Evolutionary conservation across 1,284 basidiomycete genomes (phyloP).

Genomic region (Fomitopsis schrenkii): DNA sequence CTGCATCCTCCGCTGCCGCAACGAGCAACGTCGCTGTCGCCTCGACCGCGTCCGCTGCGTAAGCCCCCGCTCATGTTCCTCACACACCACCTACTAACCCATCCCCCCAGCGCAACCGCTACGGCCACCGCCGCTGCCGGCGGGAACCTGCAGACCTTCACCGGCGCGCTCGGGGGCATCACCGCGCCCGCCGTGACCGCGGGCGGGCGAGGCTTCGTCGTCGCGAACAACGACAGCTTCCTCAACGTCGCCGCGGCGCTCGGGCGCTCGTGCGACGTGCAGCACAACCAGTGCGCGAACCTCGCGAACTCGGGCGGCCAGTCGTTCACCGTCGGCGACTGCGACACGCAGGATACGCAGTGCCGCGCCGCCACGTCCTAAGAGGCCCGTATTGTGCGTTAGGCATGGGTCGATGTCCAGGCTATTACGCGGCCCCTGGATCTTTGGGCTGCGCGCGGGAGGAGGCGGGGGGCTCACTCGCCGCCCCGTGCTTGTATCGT

Average conservation of each 20-base stretch:
- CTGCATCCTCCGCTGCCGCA: slow-evolving; percentile 12
- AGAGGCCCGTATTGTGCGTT: not conserved
- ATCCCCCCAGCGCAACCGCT: not conserved
- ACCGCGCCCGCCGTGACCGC: slow-evolving; percentile 41
- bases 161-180: slow-evolving; percentile 45
- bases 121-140: slow-evolving; percentile 14
- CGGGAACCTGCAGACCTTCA: slow-evolving; percentile 55
- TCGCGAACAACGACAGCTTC: slow-evolving; percentile 45
- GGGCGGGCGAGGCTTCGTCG: slow-evolving; percentile 45
- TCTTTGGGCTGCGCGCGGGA: not conserved
- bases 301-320: slow-evolving; percentile 33
- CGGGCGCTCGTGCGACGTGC: slow-evolving; percentile 55
- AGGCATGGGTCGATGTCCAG: not conserved
- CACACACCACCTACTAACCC: not conserved
- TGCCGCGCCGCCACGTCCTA: slow-evolving; percentile 32
- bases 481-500: not conserved
- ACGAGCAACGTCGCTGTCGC: slow-evolving; percentile 20
- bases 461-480: not conserved
- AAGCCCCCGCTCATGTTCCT: slow-evolving; percentile 12
- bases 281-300: slow-evolving; percentile 46
- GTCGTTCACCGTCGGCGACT: slow-evolving; percentile 44
- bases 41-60: slow-evolving; percentile 16
- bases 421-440: slow-evolving; percentile 4
- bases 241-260: slow-evolving; percentile 47
- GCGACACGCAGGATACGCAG: slow-evolving; percentile 43